Conservation (phyloP, 163 green algal genomes). For the Scenedesmus sp. region DNA sequence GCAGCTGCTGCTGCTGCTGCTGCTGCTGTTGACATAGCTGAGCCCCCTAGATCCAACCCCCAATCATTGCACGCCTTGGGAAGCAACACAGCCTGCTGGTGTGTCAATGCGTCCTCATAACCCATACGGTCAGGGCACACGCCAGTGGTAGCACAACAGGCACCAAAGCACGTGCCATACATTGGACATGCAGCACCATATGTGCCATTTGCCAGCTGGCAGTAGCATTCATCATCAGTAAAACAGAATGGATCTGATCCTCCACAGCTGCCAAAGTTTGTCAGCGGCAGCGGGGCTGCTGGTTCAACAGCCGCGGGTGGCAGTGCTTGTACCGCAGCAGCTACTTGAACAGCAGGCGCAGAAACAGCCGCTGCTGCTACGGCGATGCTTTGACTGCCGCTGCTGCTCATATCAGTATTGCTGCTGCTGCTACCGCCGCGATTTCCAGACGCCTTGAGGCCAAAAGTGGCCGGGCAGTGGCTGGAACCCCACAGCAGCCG, state of each 20-base stretch:
- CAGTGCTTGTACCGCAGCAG: background rate
- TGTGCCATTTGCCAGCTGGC: slow-evolving; percentile 1
- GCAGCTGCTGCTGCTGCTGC: background rate
- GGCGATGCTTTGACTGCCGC: no score
- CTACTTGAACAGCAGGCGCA: background rate
- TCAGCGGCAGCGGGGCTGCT: background rate
- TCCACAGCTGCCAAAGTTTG: background rate
- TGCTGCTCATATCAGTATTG: no score
- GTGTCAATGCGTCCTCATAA: background rate
- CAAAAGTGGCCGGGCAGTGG: no score
- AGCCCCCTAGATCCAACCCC: background rate
- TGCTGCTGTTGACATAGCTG: background rate
- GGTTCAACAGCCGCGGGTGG: background rate
- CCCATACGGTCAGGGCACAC: slow-evolving; percentile 28
- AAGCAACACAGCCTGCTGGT: background rate
- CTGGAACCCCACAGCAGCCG: no score
- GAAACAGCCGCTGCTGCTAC: background rate
- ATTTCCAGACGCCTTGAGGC: no score
- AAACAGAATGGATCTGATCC: slow-evolving; percentile 16
- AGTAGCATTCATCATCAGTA: slow-evolving; percentile 21
- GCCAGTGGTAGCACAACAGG: slow-evolving; percentile 9
- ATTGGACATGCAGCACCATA: slow-evolving; percentile 25
- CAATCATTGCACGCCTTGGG: slow-evolving; percentile 6
- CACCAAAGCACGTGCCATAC: slow-evolving; percentile 29
- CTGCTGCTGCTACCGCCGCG: no score